phyloP scores from a whole-genome alignment of 192 early-diverging fungal species.

The Gonapodya sp. region DNA sequence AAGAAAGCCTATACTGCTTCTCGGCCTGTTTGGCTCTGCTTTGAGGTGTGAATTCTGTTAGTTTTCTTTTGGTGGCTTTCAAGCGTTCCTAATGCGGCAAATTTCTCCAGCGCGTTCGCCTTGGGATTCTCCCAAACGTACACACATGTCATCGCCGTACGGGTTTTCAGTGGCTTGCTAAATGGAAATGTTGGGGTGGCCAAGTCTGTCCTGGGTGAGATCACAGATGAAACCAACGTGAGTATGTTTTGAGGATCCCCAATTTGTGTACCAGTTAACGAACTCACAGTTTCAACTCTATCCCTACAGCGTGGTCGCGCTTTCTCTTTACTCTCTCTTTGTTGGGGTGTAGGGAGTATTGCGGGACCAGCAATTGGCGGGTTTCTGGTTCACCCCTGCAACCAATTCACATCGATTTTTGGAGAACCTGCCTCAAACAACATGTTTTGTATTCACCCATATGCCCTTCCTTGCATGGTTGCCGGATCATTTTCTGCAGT shows the following conservation, averaged over 20 bases:
- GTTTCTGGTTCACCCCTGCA: conserved; percentile 62
- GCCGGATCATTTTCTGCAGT: conserved; percentile 48
- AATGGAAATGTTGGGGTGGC: conserved; percentile 72
- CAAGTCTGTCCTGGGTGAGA: conserved; percentile 74
- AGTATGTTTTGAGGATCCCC: conserved; percentile 66
- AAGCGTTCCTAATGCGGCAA: too few relatives aligned
- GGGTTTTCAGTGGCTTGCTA: conserved; percentile 57
- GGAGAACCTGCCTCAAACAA: conserved; percentile 34
- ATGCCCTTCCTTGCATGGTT: conserved; percentile 73
- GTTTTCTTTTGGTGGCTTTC: too few relatives aligned
- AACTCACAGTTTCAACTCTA: not conserved
- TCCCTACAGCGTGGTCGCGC: not conserved
- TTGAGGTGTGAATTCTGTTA: too few relatives aligned
- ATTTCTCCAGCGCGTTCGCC: too few relatives aligned
- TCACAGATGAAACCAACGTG: conserved; percentile 75
- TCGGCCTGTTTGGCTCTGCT: conserved; percentile 68
- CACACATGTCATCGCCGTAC: conserved; percentile 45
- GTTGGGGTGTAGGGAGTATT: conserved; percentile 49
- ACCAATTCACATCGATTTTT: conserved; percentile 52
- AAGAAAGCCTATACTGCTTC: conserved; percentile 65
- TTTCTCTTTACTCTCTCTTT: conserved; percentile 7
- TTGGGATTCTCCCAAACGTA: conserved; percentile 63
- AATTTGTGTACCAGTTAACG: conserved; percentile 64
- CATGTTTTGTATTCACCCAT: conserved; percentile 62
- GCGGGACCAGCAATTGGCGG: too few relatives aligned